Conservation (phyloP, 208 protist species). For the Phytomonas francai region DNA sequence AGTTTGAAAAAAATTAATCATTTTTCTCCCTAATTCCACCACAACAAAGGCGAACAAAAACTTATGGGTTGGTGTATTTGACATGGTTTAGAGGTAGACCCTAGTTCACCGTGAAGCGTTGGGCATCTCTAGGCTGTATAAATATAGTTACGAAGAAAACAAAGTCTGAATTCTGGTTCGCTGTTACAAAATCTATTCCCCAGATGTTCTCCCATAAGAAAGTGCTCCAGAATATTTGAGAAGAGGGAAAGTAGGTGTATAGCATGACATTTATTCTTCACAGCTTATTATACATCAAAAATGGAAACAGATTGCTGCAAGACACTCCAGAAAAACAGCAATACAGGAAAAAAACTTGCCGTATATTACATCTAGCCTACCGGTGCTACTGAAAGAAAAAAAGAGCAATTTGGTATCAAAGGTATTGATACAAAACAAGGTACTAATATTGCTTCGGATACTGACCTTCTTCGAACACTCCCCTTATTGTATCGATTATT, state of each 20-base stretch:
- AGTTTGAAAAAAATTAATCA: not conserved
- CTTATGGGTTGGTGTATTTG: not conserved
- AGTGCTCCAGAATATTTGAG: not conserved
- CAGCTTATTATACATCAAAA: not conserved
- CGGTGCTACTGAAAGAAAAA: conserved; percentile 12
- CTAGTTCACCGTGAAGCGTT: not conserved
- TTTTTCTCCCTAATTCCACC: not conserved
- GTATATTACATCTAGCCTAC: not conserved
- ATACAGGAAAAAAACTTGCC: not conserved
- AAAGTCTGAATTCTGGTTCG: not conserved
- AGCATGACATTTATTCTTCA: not conserved
- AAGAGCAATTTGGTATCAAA: conserved; percentile 12
- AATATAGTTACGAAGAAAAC: not conserved
- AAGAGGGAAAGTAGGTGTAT: not conserved
- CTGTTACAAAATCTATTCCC: conserved; percentile 8
- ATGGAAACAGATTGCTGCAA: not conserved
- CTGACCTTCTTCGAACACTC: not conserved
- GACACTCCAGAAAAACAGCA: not conserved
- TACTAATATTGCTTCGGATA: not conserved
- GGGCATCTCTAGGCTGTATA: not conserved
- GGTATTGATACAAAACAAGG: conserved; percentile 10
- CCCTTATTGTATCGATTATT: not conserved
- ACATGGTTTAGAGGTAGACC: not conserved
- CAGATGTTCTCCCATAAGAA: not conserved
- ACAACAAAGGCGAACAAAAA: not conserved